A percentile compares a stretch with the other conserved stretches of the same genome.
Conservation (phyloP, 352 stramenopile genomes). For the Phytophthora crassamura region DNA sequence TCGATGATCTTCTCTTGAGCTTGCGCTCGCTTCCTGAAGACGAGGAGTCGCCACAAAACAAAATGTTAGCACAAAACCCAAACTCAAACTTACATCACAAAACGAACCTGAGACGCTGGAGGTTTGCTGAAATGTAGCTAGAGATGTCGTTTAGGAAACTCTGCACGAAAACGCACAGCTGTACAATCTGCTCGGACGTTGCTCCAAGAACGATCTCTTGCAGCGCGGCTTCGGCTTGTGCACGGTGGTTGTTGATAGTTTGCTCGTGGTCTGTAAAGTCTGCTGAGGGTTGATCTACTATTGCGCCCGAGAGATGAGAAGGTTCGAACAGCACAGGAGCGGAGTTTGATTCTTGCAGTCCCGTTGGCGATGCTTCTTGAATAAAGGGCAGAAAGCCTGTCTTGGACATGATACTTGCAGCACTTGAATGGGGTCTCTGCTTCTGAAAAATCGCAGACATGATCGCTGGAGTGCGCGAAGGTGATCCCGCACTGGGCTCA, state of each 20-base stretch:
- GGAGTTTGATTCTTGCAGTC: conserved; percentile 22
- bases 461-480: conserved; percentile 26
- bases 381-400: conserved; percentile 34
- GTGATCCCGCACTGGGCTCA: conserved; percentile 18
- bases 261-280: conserved; percentile 16
- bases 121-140: conserved; percentile 29
- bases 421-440: conserved; percentile 29
- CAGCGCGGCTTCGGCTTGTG: conserved; percentile 24
- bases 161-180: conserved; percentile 38
- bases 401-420: conserved; percentile 1
- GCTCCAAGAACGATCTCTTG: conserved; percentile 11
- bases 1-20: conserved; percentile 62
- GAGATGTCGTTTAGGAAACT: conserved; percentile 34
- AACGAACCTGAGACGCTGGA: conserved; percentile 35
- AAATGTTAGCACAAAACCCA: conserved; percentile 7
- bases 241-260: conserved; percentile 12
- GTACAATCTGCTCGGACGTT: conserved; percentile 29
- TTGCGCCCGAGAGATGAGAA: neutral
- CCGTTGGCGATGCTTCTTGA: conserved; percentile 18
- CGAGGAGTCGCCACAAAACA: conserved; percentile 3
- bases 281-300: neutral
- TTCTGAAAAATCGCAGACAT: conserved; percentile 36
- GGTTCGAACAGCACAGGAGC: conserved; percentile 13
- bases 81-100: neutral
- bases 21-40: conserved; percentile 47